Evolutionary conservation across 225 moss, liverwort and hornwort species (phyloP), one percentile per base, ranked within the genome.

Genomic region (Pseudisothecium myosuroides): DNA sequence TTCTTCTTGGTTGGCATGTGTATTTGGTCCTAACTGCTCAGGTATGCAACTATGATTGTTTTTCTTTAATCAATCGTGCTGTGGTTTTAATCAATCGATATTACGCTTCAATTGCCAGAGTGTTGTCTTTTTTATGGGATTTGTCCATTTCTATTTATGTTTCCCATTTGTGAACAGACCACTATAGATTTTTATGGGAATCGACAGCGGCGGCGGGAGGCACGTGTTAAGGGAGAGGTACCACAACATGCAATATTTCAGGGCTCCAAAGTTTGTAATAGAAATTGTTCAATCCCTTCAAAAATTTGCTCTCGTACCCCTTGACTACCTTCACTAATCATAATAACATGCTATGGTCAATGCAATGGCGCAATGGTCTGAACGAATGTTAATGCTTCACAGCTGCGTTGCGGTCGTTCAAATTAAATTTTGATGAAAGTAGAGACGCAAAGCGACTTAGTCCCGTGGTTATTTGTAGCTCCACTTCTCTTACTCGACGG

Each of bases 121-220:
- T 89, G 47, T 67, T 49, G 41, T 88, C 66, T 60, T 64, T 37
- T 75, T 87, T 15, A 34, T 24, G 47, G 9, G 12, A 75, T 62
- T 80, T 83, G 9, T 75, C 20, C 62, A 87, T 60, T 32, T 49
- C 56, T 41, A 71, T 68, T 89, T 67, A 66, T 81, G 64, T 76
- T 82, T 47, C 37, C 75, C 41, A 29, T 62, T 65, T 85, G 62
- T 87, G 82, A 84, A 50, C 94, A 97, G 97, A 96, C 97, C 60
- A 97, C 97, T 26, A 95, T 97, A 92, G 97, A 97, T 88, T 97
- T 97, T 76, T 97, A 97, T 86, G 92, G 93, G 50, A 95, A 97
- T 88, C 96, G 96, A 43, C 92, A 94, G 82, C 92, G 94, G 50
- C 89, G 75, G 86, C 91, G 85, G 83, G 97, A 97, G 78, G 92